phyloP scores from a whole-genome alignment of 495 filamentous ascomycete genomes.

The Xylaria cubensis region DNA sequence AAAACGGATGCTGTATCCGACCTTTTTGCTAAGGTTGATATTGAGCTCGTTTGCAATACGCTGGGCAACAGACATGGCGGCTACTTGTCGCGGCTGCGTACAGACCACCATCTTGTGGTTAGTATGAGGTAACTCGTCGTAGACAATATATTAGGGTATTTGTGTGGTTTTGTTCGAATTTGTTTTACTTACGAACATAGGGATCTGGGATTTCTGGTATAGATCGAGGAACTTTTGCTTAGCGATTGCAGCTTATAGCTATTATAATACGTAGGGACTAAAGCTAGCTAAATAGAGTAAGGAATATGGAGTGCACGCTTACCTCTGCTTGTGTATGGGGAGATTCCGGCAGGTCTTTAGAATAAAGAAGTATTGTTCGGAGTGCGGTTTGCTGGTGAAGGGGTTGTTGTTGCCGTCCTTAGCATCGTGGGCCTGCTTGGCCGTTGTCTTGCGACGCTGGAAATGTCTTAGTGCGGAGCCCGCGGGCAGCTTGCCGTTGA shows the following conservation, averaged over 20 bases:
- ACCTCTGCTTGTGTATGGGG: slow-evolving; percentile 90
- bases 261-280: not conserved
- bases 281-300: not conserved
- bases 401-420: slow-evolving; percentile 88
- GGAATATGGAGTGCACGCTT: slow-evolving; percentile 31
- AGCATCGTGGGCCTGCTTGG: slow-evolving; percentile 69
- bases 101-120: slow-evolving; percentile 90
- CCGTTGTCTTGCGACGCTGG: slow-evolving; percentile 81
- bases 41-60: slow-evolving; percentile 99
- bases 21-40: slow-evolving; percentile 89
- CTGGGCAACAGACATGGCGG: slow-evolving; percentile 99
- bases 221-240: slow-evolving; percentile 92
- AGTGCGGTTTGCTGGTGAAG: slow-evolving; percentile 78
- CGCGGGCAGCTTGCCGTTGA: slow-evolving; percentile 44
- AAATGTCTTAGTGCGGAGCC: slow-evolving; percentile 66
- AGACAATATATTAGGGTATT: slow-evolving; percentile 97
- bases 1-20: slow-evolving; percentile 99
- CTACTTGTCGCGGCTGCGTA: slow-evolving; percentile 97
- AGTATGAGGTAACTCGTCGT: slow-evolving; percentile 90
- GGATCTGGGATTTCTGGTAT: slow-evolving; percentile 91
- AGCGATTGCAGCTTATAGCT: not conserved
- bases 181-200: slow-evolving; percentile 98
- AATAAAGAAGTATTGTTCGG: slow-evolving; percentile 86
- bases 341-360: slow-evolving; percentile 81
- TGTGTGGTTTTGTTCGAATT: slow-evolving; percentile 99